Evolutionary conservation across 2,329 filamentous ascomycete species (phyloP).

Genomic region (Fonsecaea monophora): DNA sequence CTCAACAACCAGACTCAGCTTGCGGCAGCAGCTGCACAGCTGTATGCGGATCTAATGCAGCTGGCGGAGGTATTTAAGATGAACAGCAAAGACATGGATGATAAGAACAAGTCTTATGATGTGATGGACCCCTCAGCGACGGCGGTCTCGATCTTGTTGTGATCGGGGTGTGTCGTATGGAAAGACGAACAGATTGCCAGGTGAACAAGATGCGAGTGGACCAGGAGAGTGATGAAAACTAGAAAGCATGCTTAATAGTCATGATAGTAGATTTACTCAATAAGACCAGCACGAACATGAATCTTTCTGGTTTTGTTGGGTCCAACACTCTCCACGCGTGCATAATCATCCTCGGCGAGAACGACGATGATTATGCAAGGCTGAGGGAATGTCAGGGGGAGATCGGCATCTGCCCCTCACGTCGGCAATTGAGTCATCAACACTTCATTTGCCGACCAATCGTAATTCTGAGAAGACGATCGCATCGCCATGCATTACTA

Average conservation of each 20-base stretch:
- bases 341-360: constrained; percentile 2
- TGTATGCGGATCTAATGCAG: constrained; percentile 24
- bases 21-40: constrained; percentile 15
- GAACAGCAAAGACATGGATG: constrained; percentile 20
- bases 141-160: constrained; percentile 36
- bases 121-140: constrained; percentile 32
- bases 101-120: constrained; percentile 27
- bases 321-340: neutral
- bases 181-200: neutral
- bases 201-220: neutral
- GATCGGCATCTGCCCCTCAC: constrained; percentile 11
- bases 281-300: neutral
- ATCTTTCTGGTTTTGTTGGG: neutral
- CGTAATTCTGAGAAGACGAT: neutral
- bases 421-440: constrained; percentile 6
- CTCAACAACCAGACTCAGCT: constrained; percentile 24
- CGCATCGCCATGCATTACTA: constrained; percentile 11
- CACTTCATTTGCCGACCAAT: constrained; percentile 14
- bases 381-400: constrained; percentile 7
- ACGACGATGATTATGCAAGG: constrained; percentile 11
- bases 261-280: neutral
- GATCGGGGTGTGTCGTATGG: neutral
- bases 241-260: neutral
- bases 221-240: neutral
- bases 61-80: constrained; percentile 18